phyloP scores from a whole-genome alignment of 2,329 filamentous ascomycete genomes.

The Phyllosticta capitalensis region DNA sequence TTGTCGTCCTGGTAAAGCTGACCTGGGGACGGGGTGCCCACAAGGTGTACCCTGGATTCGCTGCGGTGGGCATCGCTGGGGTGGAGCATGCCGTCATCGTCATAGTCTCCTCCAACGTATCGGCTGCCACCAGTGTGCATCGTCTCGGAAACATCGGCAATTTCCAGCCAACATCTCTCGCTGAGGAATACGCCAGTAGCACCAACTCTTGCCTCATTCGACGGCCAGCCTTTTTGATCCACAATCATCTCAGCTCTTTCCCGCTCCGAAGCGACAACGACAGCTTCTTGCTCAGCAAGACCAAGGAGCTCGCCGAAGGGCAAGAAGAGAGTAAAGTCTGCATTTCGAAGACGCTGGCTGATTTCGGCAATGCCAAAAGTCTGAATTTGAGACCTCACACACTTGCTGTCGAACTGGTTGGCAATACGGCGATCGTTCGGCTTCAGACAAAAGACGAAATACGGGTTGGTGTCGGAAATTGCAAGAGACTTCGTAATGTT shows the following conservation, averaged over 20 bases:
- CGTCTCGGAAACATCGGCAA: constrained; percentile 63
- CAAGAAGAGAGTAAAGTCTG: constrained; percentile 91
- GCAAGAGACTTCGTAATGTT: constrained; percentile 83
- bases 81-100: constrained; percentile 46
- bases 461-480: constrained; percentile 75
- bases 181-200: constrained; percentile 92
- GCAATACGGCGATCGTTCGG: constrained; percentile 94
- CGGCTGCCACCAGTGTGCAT: constrained; percentile 47
- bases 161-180: constrained; percentile 89
- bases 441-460: constrained; percentile 96
- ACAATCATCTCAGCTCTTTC: constrained; percentile 89
- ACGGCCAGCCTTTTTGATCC: constrained; percentile 85
- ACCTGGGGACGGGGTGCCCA: constrained; percentile 45
- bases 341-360: constrained; percentile 81
- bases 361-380: constrained; percentile 96
- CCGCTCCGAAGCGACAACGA: constrained; percentile 81
- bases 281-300: constrained; percentile 70
- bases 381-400: constrained; percentile 87
- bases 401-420: constrained; percentile 98
- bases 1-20: constrained; percentile 65
- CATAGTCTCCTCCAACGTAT: constrained; percentile 43
- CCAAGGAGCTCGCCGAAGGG: constrained; percentile 94
- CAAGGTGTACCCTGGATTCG: constrained; percentile 48
- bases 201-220: constrained; percentile 82
- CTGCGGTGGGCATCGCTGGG: constrained; percentile 41